Evolutionary conservation across 164 flowering plant genomes (phyloP), one percentile per base, ranked within the genome.

Genomic region (Sedum album): DNA sequence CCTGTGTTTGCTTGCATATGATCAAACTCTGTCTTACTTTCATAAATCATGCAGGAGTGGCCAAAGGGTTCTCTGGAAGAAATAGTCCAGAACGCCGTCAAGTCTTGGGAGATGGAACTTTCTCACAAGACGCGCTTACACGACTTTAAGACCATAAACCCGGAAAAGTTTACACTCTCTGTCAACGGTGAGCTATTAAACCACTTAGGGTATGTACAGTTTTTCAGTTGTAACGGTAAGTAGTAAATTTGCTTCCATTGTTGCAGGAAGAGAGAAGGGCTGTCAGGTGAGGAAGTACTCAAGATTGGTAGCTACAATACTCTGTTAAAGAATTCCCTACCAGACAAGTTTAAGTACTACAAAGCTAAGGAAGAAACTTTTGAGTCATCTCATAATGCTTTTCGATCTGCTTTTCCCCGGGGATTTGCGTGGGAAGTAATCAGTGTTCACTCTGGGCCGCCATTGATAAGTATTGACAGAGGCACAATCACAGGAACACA

Each of bases 81-180:
- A 61, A 73, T 65, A 23, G 93, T 92, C 5, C 95, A 92, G 64
- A 88, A 92, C 70, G 90, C 92, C 31, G 68, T 92, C 3, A 92
- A 92, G 78, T 75, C 96, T 72, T 92, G 93, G 95, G 96, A 90
- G 73, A 90, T 92, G 98, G 98, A 90, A 79, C 79, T 92, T 38
- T 86, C 89, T 8, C 96, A 92, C 85, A 92, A 92, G 73, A 79
- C 80, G 46, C 81, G 82, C 15, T 70, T 90, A 7, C 79, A 84
- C 53, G 98, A 93, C 69, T 85, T 88, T 80, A 85, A 79, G 77
- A 78, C 86, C 64, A 82, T 93, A 23, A 85, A 85, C 65, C 96
- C 92, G 4, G 86, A 87, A 0, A 89, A 89, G 69, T 93, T 93
- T 82, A 84, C 80, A 82, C 82, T 93, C 49, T 67, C 82, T 21